Base-by-base conservation (phyloP, 2,329 filamentous ascomycete species). In the Helminthosporium solani region DNA sequence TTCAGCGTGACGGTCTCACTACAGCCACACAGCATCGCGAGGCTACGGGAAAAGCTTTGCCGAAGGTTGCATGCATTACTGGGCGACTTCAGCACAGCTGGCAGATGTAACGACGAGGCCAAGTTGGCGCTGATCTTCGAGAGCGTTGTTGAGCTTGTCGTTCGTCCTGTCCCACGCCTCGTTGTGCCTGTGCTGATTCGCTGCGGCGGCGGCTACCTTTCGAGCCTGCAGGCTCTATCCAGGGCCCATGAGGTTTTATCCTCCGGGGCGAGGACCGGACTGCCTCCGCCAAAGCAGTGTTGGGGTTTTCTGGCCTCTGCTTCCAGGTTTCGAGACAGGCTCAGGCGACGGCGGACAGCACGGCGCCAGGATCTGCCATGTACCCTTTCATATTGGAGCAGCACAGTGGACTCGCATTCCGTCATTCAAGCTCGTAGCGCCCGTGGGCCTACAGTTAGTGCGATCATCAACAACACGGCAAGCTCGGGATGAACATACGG, bases 61-160 rank as follows among this genome's bases (percentile, higher is more conserved):
- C 7, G 33, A 25, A 6, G 23, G 23, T 25, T 25, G 23, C 23
- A 25, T 25, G n/a, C 19, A 18, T 35, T 20, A 12, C 28, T 21
- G 7, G 12, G 34, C 18, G 8, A n/a, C 23, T 16, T 37, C 18
- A 37, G 28, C 5, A 37, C n/a, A 43, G 40, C 31, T 43, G 33
- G 41, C 33, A 44, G 41, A 44, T 44, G 41, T 33, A 44, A 44
- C 34, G n/a, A 15, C 7, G 4, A 14, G 7, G 12, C 14, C 28
- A n/a, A 31, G 9, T 9, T 6, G 14, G 27, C 18, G 31, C n/a
- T 7, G 31, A 20, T 35, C 31, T 43, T 28, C 23, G 39, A 27
- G 39, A 33, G n/a, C n/a, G n/a, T n/a, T n/a, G n/a, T n/a, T n/a
- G 38, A 31, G 27, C 18, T 33, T 15, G 40, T 41, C 15, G 30